These are phyloP conservation scores for Chalciporus piperatoides DNA, from an alignment of 1,284 basidiomycete species.

Conservation along the genomic window DNA sequence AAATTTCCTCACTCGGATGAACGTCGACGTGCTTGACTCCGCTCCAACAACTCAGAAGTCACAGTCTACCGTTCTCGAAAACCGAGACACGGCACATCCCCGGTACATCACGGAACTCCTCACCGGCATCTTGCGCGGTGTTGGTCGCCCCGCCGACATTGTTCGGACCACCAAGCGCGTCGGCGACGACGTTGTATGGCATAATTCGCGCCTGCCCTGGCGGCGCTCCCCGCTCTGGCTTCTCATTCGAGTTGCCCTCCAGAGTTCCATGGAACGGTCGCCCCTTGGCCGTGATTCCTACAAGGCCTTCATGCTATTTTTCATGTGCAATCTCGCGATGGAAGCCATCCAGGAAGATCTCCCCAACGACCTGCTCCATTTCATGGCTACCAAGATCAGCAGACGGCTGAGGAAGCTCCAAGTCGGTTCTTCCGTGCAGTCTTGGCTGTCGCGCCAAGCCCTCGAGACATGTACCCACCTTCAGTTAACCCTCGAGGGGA, in stretches of 20 bases:
- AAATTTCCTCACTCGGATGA: slow-evolving; percentile 32
- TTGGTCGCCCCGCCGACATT: slow-evolving; percentile 22
- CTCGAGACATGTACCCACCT: slow-evolving; percentile 16
- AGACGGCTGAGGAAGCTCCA: slow-evolving; percentile 41
- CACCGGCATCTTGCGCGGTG: slow-evolving; percentile 32
- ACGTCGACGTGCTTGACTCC: slow-evolving; percentile 19
- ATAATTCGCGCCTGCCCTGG: slow-evolving; percentile 32
- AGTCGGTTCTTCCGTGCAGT: slow-evolving; percentile 13
- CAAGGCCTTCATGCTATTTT: slow-evolving; percentile 45
- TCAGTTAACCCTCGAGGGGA: slow-evolving; percentile 12
- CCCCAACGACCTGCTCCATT: slow-evolving; percentile 33
- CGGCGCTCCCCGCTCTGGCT: slow-evolving; percentile 39
- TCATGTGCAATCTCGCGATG: slow-evolving; percentile 35
- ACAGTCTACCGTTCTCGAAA: slow-evolving; percentile 21
- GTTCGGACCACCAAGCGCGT: slow-evolving; percentile 32
- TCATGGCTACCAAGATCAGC: slow-evolving; percentile 33
- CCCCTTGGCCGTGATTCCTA: slow-evolving; percentile 31
- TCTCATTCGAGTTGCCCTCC: slow-evolving; percentile 36
- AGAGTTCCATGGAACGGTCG: slow-evolving; percentile 34
- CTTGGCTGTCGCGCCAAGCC: slow-evolving; percentile 17
- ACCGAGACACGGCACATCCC: slow-evolving; percentile 30
- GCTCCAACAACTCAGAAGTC: slow-evolving; percentile 10
- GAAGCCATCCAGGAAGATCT: slow-evolving; percentile 19
- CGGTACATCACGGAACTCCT: slow-evolving; percentile 37
- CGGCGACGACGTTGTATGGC: slow-evolving; percentile 32